Percentiles rank a stretch among this genome's conserved stretches.
phyloP scores from a whole-genome alignment of 192 early-diverging fungal species.

The Haplosporangium gracile region DNA sequence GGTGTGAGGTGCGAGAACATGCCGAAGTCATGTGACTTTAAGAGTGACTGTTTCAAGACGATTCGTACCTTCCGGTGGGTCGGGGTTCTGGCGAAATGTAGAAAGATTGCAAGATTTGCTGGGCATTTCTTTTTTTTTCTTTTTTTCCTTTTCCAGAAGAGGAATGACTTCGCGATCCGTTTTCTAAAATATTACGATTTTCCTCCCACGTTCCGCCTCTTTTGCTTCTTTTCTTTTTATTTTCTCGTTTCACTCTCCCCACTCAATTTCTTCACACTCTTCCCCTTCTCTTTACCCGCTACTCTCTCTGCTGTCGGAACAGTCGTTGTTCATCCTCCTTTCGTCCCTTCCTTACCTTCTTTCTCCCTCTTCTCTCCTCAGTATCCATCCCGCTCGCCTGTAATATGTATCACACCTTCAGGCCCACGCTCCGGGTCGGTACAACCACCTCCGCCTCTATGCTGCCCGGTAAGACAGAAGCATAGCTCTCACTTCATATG shows the following conservation, averaged over 20 bases:
- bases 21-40: not conserved
- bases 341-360: not conserved
- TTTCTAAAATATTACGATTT: not conserved
- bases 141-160: not conserved
- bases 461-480: constrained; percentile 22
- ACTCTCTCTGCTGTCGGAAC: not conserved
- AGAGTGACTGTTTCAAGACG: not conserved
- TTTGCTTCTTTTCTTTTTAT: not conserved
- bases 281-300: not conserved
- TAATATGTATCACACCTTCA: constrained; percentile 38
- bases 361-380: not conserved
- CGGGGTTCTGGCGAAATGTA: no score
- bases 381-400: not conserved
- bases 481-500: not conserved
- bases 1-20: not conserved
- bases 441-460: constrained; percentile 19
- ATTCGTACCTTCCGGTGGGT: no score
- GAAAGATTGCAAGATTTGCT: no score
- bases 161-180: not conserved
- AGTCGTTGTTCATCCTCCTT: no score
- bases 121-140: not conserved
- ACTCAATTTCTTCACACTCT: not conserved
- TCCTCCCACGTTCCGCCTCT: not conserved
- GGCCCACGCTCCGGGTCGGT: constrained; percentile 41
- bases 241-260: not conserved